phyloP scores from a whole-genome alignment of 1,139 yeast species.

The Magnusiomyces suaveolens region DNA sequence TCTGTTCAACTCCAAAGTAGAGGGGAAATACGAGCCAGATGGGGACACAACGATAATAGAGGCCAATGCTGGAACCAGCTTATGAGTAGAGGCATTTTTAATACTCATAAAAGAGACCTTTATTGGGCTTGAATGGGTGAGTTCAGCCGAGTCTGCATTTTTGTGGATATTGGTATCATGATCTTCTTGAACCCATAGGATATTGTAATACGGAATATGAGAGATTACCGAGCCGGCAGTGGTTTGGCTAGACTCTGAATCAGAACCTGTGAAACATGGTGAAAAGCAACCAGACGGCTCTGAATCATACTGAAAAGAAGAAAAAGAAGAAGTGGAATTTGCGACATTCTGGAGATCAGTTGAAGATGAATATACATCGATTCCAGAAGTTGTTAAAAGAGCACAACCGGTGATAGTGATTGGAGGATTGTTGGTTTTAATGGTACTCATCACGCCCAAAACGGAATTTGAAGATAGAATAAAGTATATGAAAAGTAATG shows the following conservation, averaged over 20 bases:
- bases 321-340: neutral
- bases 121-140: neutral
- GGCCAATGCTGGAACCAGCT: neutral
- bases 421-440: too few relatives aligned
- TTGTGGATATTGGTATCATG: neutral
- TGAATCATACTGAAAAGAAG: too few relatives aligned
- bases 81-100: neutral
- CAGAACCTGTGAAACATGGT: too few relatives aligned
- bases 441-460: too few relatives aligned
- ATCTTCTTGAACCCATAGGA: conserved; percentile 5
- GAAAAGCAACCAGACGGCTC: too few relatives aligned
- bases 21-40: too few relatives aligned
- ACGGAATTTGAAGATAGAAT: too few relatives aligned
- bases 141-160: neutral
- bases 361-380: neutral
- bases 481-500: too few relatives aligned
- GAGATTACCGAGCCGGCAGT: neutral
- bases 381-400: neutral
- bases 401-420: too few relatives aligned
- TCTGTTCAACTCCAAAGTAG: too few relatives aligned
- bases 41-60: neutral
- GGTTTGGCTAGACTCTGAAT: too few relatives aligned
- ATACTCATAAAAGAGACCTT: neutral
- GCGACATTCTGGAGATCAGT: neutral
- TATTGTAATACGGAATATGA: conserved; percentile 7